Evolutionary conservation across 805 yeast genomes (phyloP), one percentile per base, ranked within the genome.

Genomic region (Wickerhamomyces alni): DNA sequence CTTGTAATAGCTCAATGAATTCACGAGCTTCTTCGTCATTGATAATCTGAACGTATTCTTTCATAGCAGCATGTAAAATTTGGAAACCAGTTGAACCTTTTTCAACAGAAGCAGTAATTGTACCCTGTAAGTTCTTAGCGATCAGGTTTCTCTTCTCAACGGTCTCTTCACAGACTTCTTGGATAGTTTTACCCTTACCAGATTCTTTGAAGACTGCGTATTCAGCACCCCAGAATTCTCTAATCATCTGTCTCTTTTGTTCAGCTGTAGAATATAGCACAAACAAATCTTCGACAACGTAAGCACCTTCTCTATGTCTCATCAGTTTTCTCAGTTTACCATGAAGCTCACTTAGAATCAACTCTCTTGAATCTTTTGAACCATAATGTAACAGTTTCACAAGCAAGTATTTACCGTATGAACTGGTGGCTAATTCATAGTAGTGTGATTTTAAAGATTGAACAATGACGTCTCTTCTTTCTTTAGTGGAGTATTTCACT

Each of bases 301-400:
- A 88, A 12, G 98, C 98, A 65, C 97, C 99, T 71, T 91, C 98
- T 67, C 85, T 82, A 66, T 91, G 97, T 70, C 95, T 80, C 93
- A 91, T 87, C 42, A 91, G 70, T 64, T 87, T 91, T 61, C 96
- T 75, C 55, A 87, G 75, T 52, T 82, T 81, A 36, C 99, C 99
- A 57, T 88, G 95, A 49, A 91, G 72, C 65, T 88, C 96, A 55
- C 82, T 74, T 41, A 89, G 72, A 41, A 91, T 82, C 28, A 77
- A 51, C 39, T 78, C 82, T 54, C 96, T 75, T 1, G 89, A 78
- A 24, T 81, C 80, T 57, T 81, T 87, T 7, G 91, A 75, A 7
- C 99, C 99, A 62, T 91, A 91, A 64, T 89, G 96, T 54, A 91
- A 70, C 51, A 91, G 69, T 66, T 91, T 91, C 43, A 91, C 84